Conservation (phyloP, 768 basidiomycete genomes). For the Lactarius vividus region DNA sequence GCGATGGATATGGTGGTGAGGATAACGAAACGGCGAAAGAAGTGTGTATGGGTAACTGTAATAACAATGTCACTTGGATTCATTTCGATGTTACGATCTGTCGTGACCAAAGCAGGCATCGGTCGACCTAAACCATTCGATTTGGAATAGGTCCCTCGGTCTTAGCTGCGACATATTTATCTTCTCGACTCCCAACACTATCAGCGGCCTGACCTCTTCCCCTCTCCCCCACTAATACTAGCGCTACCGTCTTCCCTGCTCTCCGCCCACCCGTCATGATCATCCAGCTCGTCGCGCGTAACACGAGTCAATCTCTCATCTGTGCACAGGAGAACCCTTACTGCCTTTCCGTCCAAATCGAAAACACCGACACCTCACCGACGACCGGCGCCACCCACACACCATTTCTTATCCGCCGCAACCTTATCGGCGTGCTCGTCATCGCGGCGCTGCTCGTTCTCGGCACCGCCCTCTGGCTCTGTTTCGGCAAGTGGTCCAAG, state of each 20-base stretch:
- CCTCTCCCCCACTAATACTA: neutral
- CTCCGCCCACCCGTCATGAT: slow-evolving; percentile 9
- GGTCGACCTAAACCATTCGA: neutral
- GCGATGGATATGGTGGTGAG: neutral
- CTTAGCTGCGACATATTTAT: neutral
- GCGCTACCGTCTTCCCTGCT: neutral
- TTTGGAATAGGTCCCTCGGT: slow-evolving; percentile 11
- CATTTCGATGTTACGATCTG: neutral
- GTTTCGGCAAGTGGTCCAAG: slow-evolving; percentile 31
- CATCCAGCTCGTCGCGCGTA: slow-evolving; percentile 11
- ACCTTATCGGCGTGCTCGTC: slow-evolving; percentile 33
- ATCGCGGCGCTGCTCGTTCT: slow-evolving; percentile 26
- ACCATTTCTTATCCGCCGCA: slow-evolving; percentile 25
- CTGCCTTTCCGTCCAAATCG: neutral
- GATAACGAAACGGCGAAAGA: neutral
- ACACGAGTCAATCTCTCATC: neutral
- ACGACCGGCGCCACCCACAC: slow-evolving; percentile 2
- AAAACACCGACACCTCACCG: slow-evolving; percentile 2
- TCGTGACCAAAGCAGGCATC: neutral
- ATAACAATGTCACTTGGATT: neutral
- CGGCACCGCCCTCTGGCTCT: slow-evolving; percentile 30
- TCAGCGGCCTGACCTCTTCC: neutral
- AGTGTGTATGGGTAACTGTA: neutral
- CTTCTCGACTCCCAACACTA: neutral
- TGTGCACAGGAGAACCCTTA: slow-evolving; percentile 4